phyloP scores from a whole-genome alignment of 2,329 filamentous ascomycete species.

The Davidsoniella australis region DNA sequence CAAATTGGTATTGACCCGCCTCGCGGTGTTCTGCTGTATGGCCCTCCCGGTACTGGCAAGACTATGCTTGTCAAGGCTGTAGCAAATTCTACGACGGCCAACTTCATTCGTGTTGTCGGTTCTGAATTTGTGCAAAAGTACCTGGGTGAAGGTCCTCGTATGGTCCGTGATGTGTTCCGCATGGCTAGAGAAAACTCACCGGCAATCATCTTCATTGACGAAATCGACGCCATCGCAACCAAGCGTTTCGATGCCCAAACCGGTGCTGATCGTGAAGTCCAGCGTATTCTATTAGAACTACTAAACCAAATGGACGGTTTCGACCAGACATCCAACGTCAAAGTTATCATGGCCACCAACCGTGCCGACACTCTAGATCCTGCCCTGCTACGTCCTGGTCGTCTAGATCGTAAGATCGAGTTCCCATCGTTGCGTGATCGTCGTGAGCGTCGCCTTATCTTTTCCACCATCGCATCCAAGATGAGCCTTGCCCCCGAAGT shows the following conservation, averaged over 20 bases:
- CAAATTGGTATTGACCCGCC: constrained; percentile 98
- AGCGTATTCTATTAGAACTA: constrained; percentile 91
- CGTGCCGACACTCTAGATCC: constrained; percentile 93
- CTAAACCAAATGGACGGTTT: constrained; percentile 99
- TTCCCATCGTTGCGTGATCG: constrained; percentile 91
- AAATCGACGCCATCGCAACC: constrained; percentile 96
- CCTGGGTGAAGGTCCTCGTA: constrained; percentile 87
- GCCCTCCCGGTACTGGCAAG: constrained; percentile 89
- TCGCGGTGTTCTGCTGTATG: constrained; percentile 88
- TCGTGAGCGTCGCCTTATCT: constrained; percentile 88
- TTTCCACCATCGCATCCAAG: constrained; percentile 88
- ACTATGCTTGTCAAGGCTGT: constrained; percentile 98
- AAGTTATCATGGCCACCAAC: constrained; percentile 99
- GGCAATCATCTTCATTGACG: constrained; percentile 98
- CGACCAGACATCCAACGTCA: constrained; percentile 96
- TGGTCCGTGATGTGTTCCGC: constrained; percentile 97
- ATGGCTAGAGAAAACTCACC: constrained; percentile 98
- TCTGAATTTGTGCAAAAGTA: constrained; percentile 99
- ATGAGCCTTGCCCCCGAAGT: constrained; percentile 97
- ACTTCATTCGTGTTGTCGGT: constrained; percentile 94
- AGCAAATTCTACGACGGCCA: constrained; percentile 93
- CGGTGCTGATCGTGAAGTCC: constrained; percentile 91
- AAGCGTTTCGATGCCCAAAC: constrained; percentile 99
- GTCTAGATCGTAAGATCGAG: constrained; percentile 95
- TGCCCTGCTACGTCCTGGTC: constrained; percentile 80